A percentile compares a stretch with the other conserved stretches of the same genome.
Evolutionary conservation across 768 basidiomycete genomes (phyloP).

Genomic region (Kwoniella heveanensis): DNA sequence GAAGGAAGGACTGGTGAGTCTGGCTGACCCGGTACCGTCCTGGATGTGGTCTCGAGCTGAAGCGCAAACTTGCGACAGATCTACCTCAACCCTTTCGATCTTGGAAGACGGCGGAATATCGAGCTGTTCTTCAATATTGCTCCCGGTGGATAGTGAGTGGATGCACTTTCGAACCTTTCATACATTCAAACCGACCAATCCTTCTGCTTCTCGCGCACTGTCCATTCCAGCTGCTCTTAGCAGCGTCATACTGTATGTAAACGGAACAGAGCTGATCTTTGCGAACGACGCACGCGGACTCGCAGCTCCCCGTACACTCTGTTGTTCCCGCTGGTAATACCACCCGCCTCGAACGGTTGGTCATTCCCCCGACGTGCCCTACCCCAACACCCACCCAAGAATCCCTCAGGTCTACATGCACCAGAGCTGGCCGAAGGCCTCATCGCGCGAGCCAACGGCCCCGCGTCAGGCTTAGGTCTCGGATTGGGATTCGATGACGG

Average conservation of each 20-base stretch:
- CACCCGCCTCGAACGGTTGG: conserved; percentile 81
- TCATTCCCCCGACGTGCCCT: conserved; percentile 38
- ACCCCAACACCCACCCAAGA: conserved; percentile 22
- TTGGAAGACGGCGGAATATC: conserved; percentile 78
- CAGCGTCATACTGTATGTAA: too few species aligned
- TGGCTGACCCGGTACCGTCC: too few species aligned
- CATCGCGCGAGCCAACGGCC: conserved; percentile 63
- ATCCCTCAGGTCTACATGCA: conserved; percentile 29
- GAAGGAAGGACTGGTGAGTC: conserved; percentile 67
- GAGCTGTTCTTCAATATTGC: conserved; percentile 85
- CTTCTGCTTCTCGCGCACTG: too few species aligned
- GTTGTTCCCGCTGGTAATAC: conserved; percentile 75
- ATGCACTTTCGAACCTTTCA: too few species aligned
- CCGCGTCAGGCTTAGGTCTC: conserved; percentile 54
- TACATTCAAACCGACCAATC: too few species aligned
- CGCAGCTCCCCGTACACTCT: conserved; percentile 73
- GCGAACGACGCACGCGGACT: not conserved
- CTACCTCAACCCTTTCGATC: conserved; percentile 88
- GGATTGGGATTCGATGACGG: conserved; percentile 57
- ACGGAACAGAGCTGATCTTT: too few species aligned
- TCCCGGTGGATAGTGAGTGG: conserved; percentile 73
- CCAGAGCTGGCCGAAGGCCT: conserved; percentile 44
- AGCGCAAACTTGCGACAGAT: conserved; percentile 57
- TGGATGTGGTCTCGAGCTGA: not conserved
- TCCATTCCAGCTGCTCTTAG: too few species aligned